Base-by-base conservation (phyloP, 768 basidiomycete species). In the Tricholoma bakamatsutake region DNA sequence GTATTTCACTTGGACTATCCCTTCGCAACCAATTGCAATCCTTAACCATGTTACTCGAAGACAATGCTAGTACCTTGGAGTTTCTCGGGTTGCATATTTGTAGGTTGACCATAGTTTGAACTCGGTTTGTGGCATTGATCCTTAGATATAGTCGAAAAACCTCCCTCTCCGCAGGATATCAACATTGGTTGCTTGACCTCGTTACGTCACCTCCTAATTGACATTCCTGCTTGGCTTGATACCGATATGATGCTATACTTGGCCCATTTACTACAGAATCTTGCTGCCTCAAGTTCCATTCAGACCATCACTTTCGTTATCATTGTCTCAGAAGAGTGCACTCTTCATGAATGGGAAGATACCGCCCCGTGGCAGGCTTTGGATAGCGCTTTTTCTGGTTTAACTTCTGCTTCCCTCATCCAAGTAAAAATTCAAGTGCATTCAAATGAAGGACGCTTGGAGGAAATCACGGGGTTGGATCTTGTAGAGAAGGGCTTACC, bases 381-480 rank as follows among this genome's bases (percentile, higher is more conserved):
- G 18, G 50, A 51, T 51, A n/a, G 4, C 5, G 50, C 11, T 5
- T 51, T 51, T 24, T 34, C 33, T 34, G 11, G 21, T 18, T 24
- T 51, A 35, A 34, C 50, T 21, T 51, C 50, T 21, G 21, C 49
- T 35, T 21, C 34, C 3, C 33, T 51, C 33, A 10, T 39, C 18
- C 5, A 51, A 30, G 50, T 51, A 8, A 51, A 12, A 5, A 12
- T 51, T 21, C 34, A 51, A 51, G 34, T 51, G 8, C 50, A 51
- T 17, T 35, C 50, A 15, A 51, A 34, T 28, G 50, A 51, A 39
- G 34, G 50, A 18, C 34, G 12, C 4, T 12, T 35, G 21, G 33
- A 34, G 18, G 50, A 51, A 8, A 51, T 51, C 28, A 39, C 37
- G 17, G 50, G 50, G 9, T 51, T 51, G 50, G 50, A 51, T 39